Conservation (phyloP, 176 grass and related monocot genomes). For the Cenchrus fungigraminus region DNA sequence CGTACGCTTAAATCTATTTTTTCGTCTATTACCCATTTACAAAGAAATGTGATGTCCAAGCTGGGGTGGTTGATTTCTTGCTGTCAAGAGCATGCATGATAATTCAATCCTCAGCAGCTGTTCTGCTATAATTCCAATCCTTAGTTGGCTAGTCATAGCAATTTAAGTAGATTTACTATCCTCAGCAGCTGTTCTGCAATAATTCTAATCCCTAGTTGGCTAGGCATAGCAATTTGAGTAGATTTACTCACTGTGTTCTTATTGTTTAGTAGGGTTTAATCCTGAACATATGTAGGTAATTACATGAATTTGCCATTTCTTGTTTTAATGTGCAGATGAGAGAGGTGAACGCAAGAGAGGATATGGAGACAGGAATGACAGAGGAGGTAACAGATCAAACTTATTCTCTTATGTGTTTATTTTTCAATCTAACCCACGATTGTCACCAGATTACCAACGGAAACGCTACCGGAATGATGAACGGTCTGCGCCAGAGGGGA, state of each 20-base stretch:
- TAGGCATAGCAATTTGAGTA: background rate
- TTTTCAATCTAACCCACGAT: background rate
- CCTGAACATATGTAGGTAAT: background rate
- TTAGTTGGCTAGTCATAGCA: background rate
- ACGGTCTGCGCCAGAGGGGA: slow-evolving; percentile 23
- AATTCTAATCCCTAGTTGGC: background rate
- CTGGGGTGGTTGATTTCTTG: slow-evolving; percentile 3
- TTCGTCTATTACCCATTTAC: background rate
- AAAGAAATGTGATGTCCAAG: background rate
- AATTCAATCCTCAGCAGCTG: background rate
- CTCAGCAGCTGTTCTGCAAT: background rate
- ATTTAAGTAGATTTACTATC: background rate
- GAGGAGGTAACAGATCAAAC: slow-evolving; percentile 63
- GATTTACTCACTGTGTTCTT: background rate
- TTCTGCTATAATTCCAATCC: background rate
- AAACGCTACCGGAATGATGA: slow-evolving; percentile 74
- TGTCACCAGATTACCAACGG: slow-evolving; percentile 68
- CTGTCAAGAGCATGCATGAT: background rate
- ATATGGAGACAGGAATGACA: slow-evolving; percentile 67
- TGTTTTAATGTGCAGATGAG: slow-evolving; percentile 65
- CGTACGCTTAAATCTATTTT: background rate
- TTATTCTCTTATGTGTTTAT: background rate
- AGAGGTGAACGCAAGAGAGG: slow-evolving; percentile 71
- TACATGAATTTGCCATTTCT: slow-evolving; percentile 15
- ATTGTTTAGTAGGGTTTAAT: background rate